These are phyloP conservation scores for Aspergillus transmontanensis DNA, from an alignment of 2,329 filamentous ascomycete species.

Conservation along the genomic window DNA sequence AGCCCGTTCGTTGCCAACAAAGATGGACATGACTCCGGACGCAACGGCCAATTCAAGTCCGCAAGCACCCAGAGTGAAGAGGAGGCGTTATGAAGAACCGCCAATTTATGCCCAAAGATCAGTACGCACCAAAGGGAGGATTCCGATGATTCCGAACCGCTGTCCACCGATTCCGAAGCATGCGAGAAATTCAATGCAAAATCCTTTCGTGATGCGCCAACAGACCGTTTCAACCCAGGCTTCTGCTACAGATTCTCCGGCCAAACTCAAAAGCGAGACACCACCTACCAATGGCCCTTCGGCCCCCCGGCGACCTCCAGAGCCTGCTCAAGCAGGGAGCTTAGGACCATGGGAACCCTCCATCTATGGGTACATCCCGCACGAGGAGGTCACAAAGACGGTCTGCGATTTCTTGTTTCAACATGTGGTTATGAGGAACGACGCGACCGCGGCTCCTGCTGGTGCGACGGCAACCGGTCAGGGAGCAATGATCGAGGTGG, in stretches of 20 bases:
- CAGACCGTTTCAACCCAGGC: slow-evolving; percentile 21
- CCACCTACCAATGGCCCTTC: slow-evolving; percentile 34
- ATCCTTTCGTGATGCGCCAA: slow-evolving; percentile 27
- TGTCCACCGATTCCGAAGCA: slow-evolving; percentile 37
- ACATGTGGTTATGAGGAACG: slow-evolving; percentile 68
- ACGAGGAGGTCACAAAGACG: slow-evolving; percentile 72
- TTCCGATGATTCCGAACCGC: slow-evolving; percentile 44
- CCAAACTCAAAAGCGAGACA: slow-evolving; percentile 23
- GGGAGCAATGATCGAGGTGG: slow-evolving; percentile 82
- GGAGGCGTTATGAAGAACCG: slow-evolving; percentile 54
- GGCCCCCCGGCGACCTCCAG: slow-evolving; percentile 18
- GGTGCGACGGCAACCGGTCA: slow-evolving; percentile 61
- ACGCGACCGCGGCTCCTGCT: slow-evolving; percentile 58
- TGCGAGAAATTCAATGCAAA: slow-evolving; percentile 25
- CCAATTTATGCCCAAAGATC: slow-evolving; percentile 55
- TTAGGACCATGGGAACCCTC: slow-evolving; percentile 55
- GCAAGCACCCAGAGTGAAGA: slow-evolving; percentile 51
- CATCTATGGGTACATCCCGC: slow-evolving; percentile 70
- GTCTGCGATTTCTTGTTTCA: slow-evolving; percentile 82
- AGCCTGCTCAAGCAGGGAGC: slow-evolving; percentile 28
- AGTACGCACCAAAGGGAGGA: slow-evolving; percentile 43
- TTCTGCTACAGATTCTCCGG: slow-evolving; percentile 18
- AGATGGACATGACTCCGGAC: slow-evolving; percentile 28
- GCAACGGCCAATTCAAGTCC: slow-evolving; percentile 22
- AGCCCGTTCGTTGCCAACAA: slow-evolving; percentile 21